Percentiles rank a stretch among this genome's conserved stretches.
These are phyloP conservation scores for Jaltomata sinuosa DNA, from an alignment of 257 asterid genomes.

Conservation along the genomic window DNA sequence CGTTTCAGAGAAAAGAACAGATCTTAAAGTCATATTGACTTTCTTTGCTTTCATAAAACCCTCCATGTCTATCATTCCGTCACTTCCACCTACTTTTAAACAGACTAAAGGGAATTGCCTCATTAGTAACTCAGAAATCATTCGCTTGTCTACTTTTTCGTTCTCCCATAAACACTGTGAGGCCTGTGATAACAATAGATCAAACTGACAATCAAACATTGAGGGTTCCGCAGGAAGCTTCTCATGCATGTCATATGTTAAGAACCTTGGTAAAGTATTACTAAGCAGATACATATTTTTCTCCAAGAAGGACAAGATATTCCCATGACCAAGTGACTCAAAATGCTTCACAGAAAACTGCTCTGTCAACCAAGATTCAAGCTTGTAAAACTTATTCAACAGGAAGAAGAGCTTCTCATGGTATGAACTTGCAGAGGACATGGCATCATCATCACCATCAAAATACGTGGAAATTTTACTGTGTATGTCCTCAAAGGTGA, in stretches of 20 bases:
- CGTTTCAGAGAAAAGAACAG: slow-evolving; percentile 65
- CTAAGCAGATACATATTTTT: slow-evolving; percentile 50
- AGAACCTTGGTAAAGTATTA: slow-evolving; percentile 31
- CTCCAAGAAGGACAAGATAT: slow-evolving; percentile 54
- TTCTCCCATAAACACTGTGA: slow-evolving; percentile 32
- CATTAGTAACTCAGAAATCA: slow-evolving; percentile 48
- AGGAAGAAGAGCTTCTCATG: slow-evolving; percentile 31
- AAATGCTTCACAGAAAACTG: slow-evolving; percentile 42
- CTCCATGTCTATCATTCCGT: slow-evolving; percentile 18
- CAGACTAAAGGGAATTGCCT: slow-evolving; percentile 73
- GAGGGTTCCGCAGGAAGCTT: slow-evolving; percentile 45
- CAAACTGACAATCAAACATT: slow-evolving; percentile 60
- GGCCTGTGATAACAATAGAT: slow-evolving; percentile 62
- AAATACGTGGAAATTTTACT: slow-evolving; percentile 49
- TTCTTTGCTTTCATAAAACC: slow-evolving; percentile 23
- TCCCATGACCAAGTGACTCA: slow-evolving; percentile 78
- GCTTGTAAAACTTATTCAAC: slow-evolving; percentile 52
- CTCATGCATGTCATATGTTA: slow-evolving; percentile 31
- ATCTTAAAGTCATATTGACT: slow-evolving; percentile 22
- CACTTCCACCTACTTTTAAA: slow-evolving; percentile 38
- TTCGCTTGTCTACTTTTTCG: slow-evolving; percentile 27
- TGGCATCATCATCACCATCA: slow-evolving; percentile 23
- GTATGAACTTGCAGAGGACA: slow-evolving; percentile 12
- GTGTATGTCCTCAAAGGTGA: slow-evolving; percentile 48
- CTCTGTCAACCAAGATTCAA: slow-evolving; percentile 57